Percentiles rank a stretch among this genome's conserved stretches.
Conservation (phyloP, 176 grass and related monocot species). For the Triticum timopheevii region DNA sequence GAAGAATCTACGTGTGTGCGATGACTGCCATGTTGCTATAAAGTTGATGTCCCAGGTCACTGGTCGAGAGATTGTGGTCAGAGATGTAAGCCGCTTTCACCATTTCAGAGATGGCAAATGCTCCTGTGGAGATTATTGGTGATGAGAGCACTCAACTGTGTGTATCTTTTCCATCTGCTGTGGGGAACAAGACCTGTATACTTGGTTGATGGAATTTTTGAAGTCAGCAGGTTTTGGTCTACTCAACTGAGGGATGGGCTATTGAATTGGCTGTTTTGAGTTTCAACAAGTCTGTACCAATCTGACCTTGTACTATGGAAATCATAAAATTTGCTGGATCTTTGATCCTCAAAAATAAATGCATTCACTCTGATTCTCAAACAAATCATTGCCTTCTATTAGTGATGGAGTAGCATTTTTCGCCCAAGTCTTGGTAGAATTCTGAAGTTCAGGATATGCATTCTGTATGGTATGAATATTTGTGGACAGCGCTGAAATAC, state of each 20-base stretch:
- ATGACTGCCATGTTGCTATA: slow-evolving; percentile 77
- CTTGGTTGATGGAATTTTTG: background rate
- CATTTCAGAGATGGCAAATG: slow-evolving; percentile 68
- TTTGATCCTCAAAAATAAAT: background rate
- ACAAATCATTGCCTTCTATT: background rate
- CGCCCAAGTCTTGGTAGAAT: slow-evolving; percentile 2
- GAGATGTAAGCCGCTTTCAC: slow-evolving; percentile 74
- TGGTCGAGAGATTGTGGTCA: slow-evolving; percentile 62
- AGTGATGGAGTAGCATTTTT: background rate
- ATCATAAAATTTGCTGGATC: background rate
- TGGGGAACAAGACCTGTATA: background rate
- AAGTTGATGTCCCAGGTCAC: slow-evolving; percentile 62
- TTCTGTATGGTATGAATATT: slow-evolving; percentile 12
- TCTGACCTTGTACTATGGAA: background rate
- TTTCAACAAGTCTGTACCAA: background rate
- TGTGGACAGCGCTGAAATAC: background rate
- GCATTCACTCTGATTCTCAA: background rate
- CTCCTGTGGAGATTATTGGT: slow-evolving; percentile 74
- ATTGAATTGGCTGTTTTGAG: background rate
- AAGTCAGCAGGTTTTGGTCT: background rate
- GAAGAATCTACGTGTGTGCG: slow-evolving; percentile 77
- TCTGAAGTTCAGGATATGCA: background rate
- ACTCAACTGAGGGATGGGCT: background rate
- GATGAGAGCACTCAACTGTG: background rate
- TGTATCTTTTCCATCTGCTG: slow-evolving; percentile 3